A percentile compares a stretch with the other conserved stretches of the same genome.
These are phyloP conservation scores for Syncephalastrum monosporum DNA, from an alignment of 371 early-diverging fungal genomes.

Conservation along the genomic window DNA sequence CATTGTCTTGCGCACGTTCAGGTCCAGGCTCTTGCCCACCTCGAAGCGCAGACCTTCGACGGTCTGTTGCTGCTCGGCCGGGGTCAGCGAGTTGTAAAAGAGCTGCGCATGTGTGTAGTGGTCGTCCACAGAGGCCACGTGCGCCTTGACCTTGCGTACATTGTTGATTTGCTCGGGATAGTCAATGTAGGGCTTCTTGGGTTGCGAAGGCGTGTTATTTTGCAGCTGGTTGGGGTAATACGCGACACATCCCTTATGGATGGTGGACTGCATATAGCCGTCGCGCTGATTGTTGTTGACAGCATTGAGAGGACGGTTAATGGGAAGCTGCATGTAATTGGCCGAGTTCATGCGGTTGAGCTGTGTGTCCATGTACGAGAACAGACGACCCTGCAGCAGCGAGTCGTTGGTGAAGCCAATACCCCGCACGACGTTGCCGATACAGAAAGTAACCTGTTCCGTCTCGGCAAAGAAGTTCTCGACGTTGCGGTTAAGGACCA, in stretches of 20 bases:
- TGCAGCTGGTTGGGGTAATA: slow-evolving; percentile 36
- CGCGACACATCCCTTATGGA: slow-evolving; percentile 28
- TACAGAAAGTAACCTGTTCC: slow-evolving; percentile 51
- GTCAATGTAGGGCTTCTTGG: slow-evolving; percentile 32
- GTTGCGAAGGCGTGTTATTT: slow-evolving; percentile 27
- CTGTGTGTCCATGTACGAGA: slow-evolving; percentile 56
- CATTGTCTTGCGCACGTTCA: slow-evolving; percentile 34
- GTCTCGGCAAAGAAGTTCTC: slow-evolving; percentile 58
- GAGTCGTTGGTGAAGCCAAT: slow-evolving; percentile 52
- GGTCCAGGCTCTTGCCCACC: slow-evolving; percentile 27
- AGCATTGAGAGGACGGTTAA: slow-evolving; percentile 41
- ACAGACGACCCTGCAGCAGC: slow-evolving; percentile 55
- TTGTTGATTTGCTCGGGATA: slow-evolving; percentile 27
- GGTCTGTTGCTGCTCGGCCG: slow-evolving; percentile 39
- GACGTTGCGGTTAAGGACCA: slow-evolving; percentile 51
- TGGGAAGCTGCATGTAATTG: slow-evolving; percentile 55
- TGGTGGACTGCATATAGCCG: slow-evolving; percentile 35
- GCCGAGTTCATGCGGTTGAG: slow-evolving; percentile 43
- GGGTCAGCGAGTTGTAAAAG: slow-evolving; percentile 43
- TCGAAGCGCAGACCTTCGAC: slow-evolving; percentile 44
- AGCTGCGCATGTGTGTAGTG: slow-evolving; percentile 47
- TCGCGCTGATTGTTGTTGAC: slow-evolving; percentile 57
- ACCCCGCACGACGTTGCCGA: slow-evolving; percentile 45
- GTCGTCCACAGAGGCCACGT: slow-evolving; percentile 29
- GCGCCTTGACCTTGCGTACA: slow-evolving; percentile 25